These are phyloP conservation scores for Gossypium mustelinum DNA, from an alignment of 345 rosid species.

Conservation along the genomic window DNA sequence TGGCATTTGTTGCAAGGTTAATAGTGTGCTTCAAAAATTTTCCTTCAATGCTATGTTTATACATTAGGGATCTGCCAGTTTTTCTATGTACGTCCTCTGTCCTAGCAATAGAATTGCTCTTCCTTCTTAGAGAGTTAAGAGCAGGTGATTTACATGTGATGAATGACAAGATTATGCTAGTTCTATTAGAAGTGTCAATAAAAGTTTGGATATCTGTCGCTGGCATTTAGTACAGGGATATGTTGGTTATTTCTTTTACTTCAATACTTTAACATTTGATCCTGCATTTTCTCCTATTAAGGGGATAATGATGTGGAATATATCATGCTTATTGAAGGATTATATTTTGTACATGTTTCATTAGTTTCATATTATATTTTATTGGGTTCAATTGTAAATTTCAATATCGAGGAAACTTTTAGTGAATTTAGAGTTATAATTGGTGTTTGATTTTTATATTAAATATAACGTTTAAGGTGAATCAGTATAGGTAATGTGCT, in stretches of 20 bases:
- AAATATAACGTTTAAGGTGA: not conserved
- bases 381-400: not conserved
- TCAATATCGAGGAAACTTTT: not conserved
- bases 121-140: not conserved
- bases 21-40: not conserved
- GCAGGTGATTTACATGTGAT: not conserved
- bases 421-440: not conserved
- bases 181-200: not conserved
- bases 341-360: not conserved
- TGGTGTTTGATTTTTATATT: not conserved
- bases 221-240: not conserved
- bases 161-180: not conserved
- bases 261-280: not conserved
- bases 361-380: conserved; percentile 1
- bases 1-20: not conserved
- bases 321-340: conserved; percentile 2
- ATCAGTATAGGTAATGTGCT: too few species aligned
- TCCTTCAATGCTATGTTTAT: not conserved
- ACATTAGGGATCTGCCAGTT: conserved; percentile 11
- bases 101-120: not conserved
- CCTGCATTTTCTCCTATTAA: not conserved
- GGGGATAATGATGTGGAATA: not conserved
- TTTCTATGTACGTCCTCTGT: conserved; percentile 5
- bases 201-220: not conserved
- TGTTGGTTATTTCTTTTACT: not conserved